Base-by-base conservation (phyloP, 2,329 filamentous ascomycete genomes). In the Leptodontidium sp. region DNA sequence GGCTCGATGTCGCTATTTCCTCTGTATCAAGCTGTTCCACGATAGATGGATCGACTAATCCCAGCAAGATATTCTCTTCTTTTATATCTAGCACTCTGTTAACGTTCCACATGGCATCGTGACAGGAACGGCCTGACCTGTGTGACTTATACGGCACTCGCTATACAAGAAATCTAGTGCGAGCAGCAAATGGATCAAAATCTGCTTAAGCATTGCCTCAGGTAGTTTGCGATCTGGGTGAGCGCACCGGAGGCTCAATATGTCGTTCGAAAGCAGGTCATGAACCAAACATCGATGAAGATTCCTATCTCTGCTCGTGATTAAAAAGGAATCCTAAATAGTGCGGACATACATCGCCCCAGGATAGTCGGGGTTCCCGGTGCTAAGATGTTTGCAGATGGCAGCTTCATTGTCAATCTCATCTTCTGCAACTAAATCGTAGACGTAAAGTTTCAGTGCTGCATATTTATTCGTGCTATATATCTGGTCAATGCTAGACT, bases 121-220 rank as follows among this genome's bases (percentile, higher is more conserved):
- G 59, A 68, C 29, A 71, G 67, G 58, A 68, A 61, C 50, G 40
- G 68, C 49, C 65, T 68, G 32, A 78, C 97, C 94, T 68, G 95
- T 98, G 81, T 98, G 95, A 76, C 98, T 97, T 82, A 98, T 98
- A 78, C 95, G 94, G 82, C 95, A 98, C 82, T 98, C 94, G 75
- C 94, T 90, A 81, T 98, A 95, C 53, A 98, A 87, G 79, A 98
- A 98, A 81, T 98, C 95, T 72, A 98, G 86, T 50, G 95, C 95
- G 35, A 98, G 88, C 65, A 98, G 86, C 7, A 98, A 94, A 82
- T 98, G 95, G 81, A 98, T 98, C 45, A 94, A 96, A 82, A 98
- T 98, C 80, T 98, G 94, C 85, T 97, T 97, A 79, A 98, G 94
- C 26, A 98, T 66, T 67, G 55, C 45, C 53, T 72, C 65, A 1